phyloP scores from a whole-genome alignment of 2,329 filamentous ascomycete species.

The Curvularia hawaiiensis region DNA sequence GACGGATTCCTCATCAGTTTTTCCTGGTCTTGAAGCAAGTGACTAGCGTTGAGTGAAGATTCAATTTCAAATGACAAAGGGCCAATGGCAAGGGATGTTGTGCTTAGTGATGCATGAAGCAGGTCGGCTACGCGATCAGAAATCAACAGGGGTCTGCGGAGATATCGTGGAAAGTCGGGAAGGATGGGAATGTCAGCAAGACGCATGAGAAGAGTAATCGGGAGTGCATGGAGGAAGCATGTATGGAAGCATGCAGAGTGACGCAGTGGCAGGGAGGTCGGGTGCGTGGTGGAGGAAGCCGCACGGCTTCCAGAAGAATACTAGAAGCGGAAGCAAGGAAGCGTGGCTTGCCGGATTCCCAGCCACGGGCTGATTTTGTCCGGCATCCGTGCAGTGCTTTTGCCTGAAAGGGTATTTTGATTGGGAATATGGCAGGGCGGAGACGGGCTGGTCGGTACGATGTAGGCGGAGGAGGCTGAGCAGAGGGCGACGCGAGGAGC shows the following conservation, averaged over 20 bases:
- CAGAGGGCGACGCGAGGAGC: not conserved
- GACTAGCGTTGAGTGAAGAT: not conserved
- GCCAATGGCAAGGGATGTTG: slow-evolving; percentile 4
- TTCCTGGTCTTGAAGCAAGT: not conserved
- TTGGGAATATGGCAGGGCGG: not conserved
- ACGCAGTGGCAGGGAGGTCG: slow-evolving; percentile 8
- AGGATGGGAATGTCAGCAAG: slow-evolving; percentile 2
- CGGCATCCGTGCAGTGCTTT: not conserved
- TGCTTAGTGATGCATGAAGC: slow-evolving; percentile 22
- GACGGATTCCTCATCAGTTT: not conserved
- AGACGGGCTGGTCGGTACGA: slow-evolving; percentile 3
- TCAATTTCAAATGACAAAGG: not conserved
- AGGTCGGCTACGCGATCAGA: slow-evolving; percentile 16
- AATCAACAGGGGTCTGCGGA: slow-evolving; percentile 5
- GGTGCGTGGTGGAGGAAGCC: slow-evolving; percentile 15
- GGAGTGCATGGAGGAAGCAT: slow-evolving; percentile 1
- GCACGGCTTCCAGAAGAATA: slow-evolving; percentile 22
- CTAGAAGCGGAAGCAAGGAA: slow-evolving; percentile 12
- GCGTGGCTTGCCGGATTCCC: slow-evolving; percentile 3
- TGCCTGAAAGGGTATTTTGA: not conserved
- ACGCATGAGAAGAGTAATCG: slow-evolving; percentile 6
- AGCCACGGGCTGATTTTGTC: not conserved
- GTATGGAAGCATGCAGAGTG: slow-evolving; percentile 5
- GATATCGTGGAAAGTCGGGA: not conserved
- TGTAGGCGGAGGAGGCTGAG: slow-evolving; percentile 10